These are phyloP conservation scores for Mallotus repandus DNA, from an alignment of 441 rosid genomes.

Conservation along the genomic window DNA sequence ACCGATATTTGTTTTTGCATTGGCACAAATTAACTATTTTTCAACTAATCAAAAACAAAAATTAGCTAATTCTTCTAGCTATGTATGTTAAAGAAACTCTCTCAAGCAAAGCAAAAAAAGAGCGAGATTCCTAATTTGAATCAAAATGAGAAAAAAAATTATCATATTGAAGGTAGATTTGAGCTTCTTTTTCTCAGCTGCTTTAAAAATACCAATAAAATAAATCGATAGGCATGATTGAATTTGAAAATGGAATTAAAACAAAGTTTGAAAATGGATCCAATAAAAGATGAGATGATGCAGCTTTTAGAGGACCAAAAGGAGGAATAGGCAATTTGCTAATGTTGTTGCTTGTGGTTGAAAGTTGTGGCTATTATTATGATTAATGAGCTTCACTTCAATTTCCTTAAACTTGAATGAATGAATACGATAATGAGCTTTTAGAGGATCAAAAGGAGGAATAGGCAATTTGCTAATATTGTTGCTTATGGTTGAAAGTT, in stretches of 20 bases:
- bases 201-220: conserved; percentile 54
- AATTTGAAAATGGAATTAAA: conserved; percentile 25
- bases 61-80: too few relatives aligned
- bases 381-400: background rate
- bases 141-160: background rate
- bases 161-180: conserved; percentile 52
- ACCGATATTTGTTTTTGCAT: too few relatives aligned
- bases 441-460: conserved; percentile 37
- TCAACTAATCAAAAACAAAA: too few relatives aligned
- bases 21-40: too few relatives aligned
- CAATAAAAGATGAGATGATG: conserved; percentile 40
- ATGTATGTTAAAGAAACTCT: too few relatives aligned
- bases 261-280: conserved; percentile 50
- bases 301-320: conserved; percentile 39
- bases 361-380: conserved; percentile 36
- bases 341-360: conserved; percentile 36
- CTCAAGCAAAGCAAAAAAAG: too few relatives aligned
- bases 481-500: conserved; percentile 50
- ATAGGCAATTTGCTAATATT: background rate
- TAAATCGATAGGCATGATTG: conserved; percentile 31
- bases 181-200: conserved; percentile 54
- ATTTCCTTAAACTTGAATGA: background rate
- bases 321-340: background rate
- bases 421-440: conserved; percentile 20
- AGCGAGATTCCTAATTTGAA: too few relatives aligned